Base-by-base conservation (phyloP, 805 yeast genomes). In the Cyberlindnera petersonii region DNA sequence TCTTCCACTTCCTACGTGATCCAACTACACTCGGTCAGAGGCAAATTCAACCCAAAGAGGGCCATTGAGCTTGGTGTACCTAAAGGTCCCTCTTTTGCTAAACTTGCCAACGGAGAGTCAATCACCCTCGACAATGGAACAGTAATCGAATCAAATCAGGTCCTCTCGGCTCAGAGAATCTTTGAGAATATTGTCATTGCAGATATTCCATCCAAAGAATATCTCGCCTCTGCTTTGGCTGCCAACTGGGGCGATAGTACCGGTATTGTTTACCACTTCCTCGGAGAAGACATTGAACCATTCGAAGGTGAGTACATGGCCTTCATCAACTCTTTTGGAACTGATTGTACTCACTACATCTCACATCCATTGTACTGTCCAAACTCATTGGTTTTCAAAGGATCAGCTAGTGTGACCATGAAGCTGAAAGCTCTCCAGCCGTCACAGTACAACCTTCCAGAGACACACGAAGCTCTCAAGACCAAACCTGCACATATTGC, bases 61-160 rank as follows among this genome's bases (percentile, higher is more conserved):
- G 97, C 98, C 2, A 64, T 60, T 17, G 74, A 65, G 31, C 61
- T 88, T 16, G 88, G 89, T 1, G 75, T 91, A 8, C 81, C 82
- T 22, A 74, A 74, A 4, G 88, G 93, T 0, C 65, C 71, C 7
- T 54, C 71, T 18, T 86, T 66, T 58, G 74, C 79, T 11, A 56
- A 67, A 16, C 68, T 93, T 34, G 71, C 89, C 9, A 64, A 65
- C 6, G 93, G 93, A 2, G 52, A 69, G 24, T 31, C 75, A 1
- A 78, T 89, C 4, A 64, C 71, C 0, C 63, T 82, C 31, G 75
- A 66, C 1, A 63, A 76, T 44, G 95, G 95, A 1, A 69, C 66
- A 1, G 53, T 68, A 0, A 66, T 93, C 1, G 52, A 60, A 2
- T 84, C 96, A 0, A 74, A 74, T 1, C 83, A 87, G 53, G 96